Base-by-base conservation (phyloP, 768 basidiomycete genomes). In the Suillus variegatus region DNA sequence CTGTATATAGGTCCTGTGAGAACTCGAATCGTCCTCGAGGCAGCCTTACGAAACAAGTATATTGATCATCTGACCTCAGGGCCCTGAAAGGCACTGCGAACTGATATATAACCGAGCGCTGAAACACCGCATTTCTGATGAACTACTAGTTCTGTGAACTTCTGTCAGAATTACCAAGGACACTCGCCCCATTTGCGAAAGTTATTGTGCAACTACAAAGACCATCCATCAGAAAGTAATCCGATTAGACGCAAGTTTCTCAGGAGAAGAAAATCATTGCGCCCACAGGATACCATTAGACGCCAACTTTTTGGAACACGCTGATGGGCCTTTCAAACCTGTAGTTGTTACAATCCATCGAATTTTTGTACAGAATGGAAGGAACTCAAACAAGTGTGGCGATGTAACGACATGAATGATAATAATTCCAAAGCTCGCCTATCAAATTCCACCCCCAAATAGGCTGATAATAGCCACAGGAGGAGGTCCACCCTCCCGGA, bases 381-480 rank as follows among this genome's bases (percentile, higher is more conserved):
- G 16, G 9, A 41, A 58, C 25, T n/a, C 2, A 16, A 25, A 25
- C 22, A 58, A 8, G 16, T 28, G 18, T 58, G 22, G 22, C 5
- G 6, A 25, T 8, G 18, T 40, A 28, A 28, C 16, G 25, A 6
- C 22, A 58, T 28, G 28, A 4, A 28, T 28, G 28, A 28, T 28
- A 28, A 28, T 28, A 28, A 28, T 28, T 28, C 28, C 28, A 28
- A 28, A 28, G 40, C 22, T 58, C 28, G 40, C 22, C 7, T 41
- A 16, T 58, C 25, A 80, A 64, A 77, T 72, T 12, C 80, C 82
- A 20, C 82, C 73, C 40, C 91, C 92, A 69, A 93, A 94, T 68
- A 93, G 77, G 71, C 91, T 91, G 64, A 94, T 81, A 38, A 90
- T 83, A 12, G 90, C 88, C 1, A 83, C 82, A 25, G 91, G 86